Conservation (phyloP, 2,329 filamentous ascomycete genomes). For the Talaromyces rugulosus region DNA sequence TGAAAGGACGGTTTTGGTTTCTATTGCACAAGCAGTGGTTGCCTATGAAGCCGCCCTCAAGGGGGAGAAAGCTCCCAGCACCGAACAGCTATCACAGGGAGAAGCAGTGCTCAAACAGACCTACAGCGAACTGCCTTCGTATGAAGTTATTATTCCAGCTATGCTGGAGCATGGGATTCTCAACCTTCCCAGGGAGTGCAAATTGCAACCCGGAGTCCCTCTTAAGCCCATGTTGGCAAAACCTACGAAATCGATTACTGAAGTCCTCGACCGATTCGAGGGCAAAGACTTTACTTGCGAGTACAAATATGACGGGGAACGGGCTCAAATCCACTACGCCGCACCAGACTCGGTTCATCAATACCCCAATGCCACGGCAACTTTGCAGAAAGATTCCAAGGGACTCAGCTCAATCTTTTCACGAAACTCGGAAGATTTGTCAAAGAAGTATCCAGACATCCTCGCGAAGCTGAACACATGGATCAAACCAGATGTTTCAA, state of each 20-base stretch:
- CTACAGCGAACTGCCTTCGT: constrained; percentile 90
- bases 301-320: constrained; percentile 97
- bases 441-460: constrained; percentile 96
- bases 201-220: constrained; percentile 86
- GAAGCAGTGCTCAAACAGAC: constrained; percentile 85
- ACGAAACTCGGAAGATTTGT: constrained; percentile 92
- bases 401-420: constrained; percentile 94
- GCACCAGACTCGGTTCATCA: constrained; percentile 71
- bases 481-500: constrained; percentile 86
- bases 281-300: constrained; percentile 95
- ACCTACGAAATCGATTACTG: constrained; percentile 95
- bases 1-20: constrained; percentile 86
- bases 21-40: constrained; percentile 82
- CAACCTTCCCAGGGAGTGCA: constrained; percentile 78
- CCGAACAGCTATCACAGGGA: constrained; percentile 74
- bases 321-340: constrained; percentile 98
- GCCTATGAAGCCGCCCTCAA: constrained; percentile 73
- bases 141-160: constrained; percentile 88
- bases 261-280: constrained; percentile 95
- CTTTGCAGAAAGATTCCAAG: constrained; percentile 59
- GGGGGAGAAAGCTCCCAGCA: constrained; percentile 59
- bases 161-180: constrained; percentile 83
- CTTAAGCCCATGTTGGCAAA: constrained; percentile 98
- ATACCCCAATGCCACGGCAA: constrained; percentile 59
- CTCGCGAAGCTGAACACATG: constrained; percentile 80